Evolutionary conservation across 108 stramenopile genomes (phyloP).

Genomic region (Cyclostephanos invisitatus): DNA sequence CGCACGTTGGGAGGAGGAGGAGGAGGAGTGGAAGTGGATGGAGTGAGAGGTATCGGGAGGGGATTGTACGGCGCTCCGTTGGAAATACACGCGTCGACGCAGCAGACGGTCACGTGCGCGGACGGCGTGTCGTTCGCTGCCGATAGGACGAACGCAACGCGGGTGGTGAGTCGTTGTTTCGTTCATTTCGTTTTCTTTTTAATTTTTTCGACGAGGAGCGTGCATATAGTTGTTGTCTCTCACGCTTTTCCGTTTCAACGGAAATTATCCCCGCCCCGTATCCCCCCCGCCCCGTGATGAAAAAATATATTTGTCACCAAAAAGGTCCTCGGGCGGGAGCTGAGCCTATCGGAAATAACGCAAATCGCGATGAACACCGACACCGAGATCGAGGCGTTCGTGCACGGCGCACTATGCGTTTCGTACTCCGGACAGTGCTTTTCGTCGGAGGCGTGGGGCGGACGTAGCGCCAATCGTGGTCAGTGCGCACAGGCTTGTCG

Average conservation of each 20-base stretch:
- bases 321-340: slow-evolving; percentile 66
- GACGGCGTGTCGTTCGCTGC: slow-evolving; percentile 67
- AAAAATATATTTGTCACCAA: no score
- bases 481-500: slow-evolving; percentile 87
- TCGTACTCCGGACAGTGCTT: slow-evolving; percentile 78
- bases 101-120: slow-evolving; percentile 70
- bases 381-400: slow-evolving; percentile 78
- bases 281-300: no score
- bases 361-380: slow-evolving; percentile 37
- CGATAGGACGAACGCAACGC: slow-evolving; percentile 44
- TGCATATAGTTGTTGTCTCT: no score
- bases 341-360: slow-evolving; percentile 58
- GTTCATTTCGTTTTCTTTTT: no score
- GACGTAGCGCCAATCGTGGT: slow-evolving; percentile 72
- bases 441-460: slow-evolving; percentile 72
- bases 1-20: slow-evolving; percentile 9
- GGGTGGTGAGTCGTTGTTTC: slow-evolving; percentile 41
- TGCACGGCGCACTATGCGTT: slow-evolving; percentile 81
- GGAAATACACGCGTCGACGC: slow-evolving; percentile 74
- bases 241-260: no score
- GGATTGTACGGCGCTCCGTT: slow-evolving; percentile 46
- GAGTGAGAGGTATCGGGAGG: slow-evolving; percentile 9
- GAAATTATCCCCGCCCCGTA: no score
- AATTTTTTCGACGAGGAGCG: no score
- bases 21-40: not conserved